A percentile compares a stretch with the other conserved stretches of the same genome.
phyloP scores from a whole-genome alignment of 2,329 filamentous ascomycete genomes.

The Celoporthe dispersa region DNA sequence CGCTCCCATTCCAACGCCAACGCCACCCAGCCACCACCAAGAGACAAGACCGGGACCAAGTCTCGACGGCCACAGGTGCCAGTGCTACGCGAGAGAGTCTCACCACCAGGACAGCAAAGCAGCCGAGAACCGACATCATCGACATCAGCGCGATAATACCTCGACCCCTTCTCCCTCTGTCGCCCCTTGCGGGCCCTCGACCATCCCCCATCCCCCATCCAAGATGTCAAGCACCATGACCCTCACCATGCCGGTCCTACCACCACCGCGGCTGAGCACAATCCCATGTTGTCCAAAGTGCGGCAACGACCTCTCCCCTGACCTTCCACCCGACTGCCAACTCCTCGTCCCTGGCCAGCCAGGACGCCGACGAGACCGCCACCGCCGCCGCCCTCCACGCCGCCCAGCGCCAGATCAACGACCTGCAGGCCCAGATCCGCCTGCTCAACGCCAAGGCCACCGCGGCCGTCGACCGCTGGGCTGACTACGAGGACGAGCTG shows the following conservation, averaged over 20 bases:
- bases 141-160: background rate
- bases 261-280: constrained; percentile 32
- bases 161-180: background rate
- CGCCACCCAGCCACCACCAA: constrained; percentile 1
- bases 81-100: background rate
- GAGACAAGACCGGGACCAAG: background rate
- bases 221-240: constrained; percentile 39
- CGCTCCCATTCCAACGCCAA: background rate
- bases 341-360: constrained; percentile 40
- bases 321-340: constrained; percentile 42
- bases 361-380: constrained; percentile 36
- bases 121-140: background rate
- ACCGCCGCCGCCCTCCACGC: constrained; percentile 51
- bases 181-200: background rate
- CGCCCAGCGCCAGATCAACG: constrained; percentile 65
- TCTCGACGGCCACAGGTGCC: background rate
- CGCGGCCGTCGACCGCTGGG: constrained; percentile 66
- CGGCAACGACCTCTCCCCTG: constrained; percentile 46
- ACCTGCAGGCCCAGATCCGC: constrained; percentile 73
- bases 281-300: constrained; percentile 55
- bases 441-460: constrained; percentile 73
- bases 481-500: constrained; percentile 82
- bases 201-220: constrained; percentile 10
- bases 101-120: background rate
- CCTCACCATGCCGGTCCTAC: constrained; percentile 40